A percentile compares a stretch with the other conserved stretches of the same genome.
phyloP scores from a whole-genome alignment of 2,329 filamentous ascomycete genomes.

The Podosphaera leucotricha region DNA sequence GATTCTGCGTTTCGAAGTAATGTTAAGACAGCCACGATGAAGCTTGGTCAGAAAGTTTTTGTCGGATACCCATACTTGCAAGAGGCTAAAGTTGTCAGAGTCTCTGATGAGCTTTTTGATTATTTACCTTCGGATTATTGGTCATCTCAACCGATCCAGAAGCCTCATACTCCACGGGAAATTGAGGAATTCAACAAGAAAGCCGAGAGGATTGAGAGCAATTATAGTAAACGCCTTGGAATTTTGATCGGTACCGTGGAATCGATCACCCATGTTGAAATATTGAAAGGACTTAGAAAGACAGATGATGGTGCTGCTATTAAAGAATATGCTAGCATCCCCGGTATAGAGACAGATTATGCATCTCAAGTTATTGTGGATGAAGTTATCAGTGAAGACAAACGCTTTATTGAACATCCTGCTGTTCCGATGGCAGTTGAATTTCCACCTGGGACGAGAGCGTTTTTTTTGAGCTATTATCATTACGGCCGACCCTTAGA shows the following conservation, averaged over 20 bases:
- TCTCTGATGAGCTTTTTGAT: slow-evolving; percentile 83
- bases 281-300: slow-evolving; percentile 76
- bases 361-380: slow-evolving; percentile 84
- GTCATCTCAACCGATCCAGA: slow-evolving; percentile 34
- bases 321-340: slow-evolving; percentile 77
- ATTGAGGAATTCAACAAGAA: slow-evolving; percentile 71
- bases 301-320: slow-evolving; percentile 75
- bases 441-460: slow-evolving; percentile 59
- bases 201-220: slow-evolving; percentile 57
- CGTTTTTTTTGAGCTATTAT: slow-evolving; percentile 86
- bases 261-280: slow-evolving; percentile 74
- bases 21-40: slow-evolving; percentile 47
- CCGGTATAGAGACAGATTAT: slow-evolving; percentile 69
- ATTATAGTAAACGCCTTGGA: slow-evolving; percentile 76
- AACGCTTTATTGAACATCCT: slow-evolving; percentile 73
- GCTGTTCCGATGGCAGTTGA: slow-evolving; percentile 82
- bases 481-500: slow-evolving; percentile 81
- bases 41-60: slow-evolving; percentile 66
- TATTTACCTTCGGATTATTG: slow-evolving; percentile 49
- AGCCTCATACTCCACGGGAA: slow-evolving; percentile 50
- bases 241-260: slow-evolving; percentile 74
- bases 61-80: slow-evolving; percentile 90
- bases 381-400: slow-evolving; percentile 70
- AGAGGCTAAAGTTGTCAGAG: slow-evolving; percentile 70
- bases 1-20: slow-evolving; percentile 50